These are phyloP conservation scores for Vairimorpha ceranae DNA, from an alignment of 371 early-diverging fungal genomes.

Conservation along the genomic window DNA sequence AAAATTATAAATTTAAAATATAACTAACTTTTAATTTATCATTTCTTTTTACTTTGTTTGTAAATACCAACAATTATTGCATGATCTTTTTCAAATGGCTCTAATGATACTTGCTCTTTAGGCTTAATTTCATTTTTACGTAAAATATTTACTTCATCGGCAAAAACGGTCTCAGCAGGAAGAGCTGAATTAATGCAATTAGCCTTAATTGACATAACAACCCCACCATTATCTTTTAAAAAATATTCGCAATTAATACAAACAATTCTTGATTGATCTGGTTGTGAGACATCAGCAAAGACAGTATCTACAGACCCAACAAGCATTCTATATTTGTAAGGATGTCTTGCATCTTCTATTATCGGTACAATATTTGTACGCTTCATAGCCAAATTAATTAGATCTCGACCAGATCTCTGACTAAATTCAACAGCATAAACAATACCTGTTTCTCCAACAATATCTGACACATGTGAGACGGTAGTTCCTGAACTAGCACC, in stretches of 20 bases:
- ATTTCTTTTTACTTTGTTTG: slow-evolving; percentile 12
- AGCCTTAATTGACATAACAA: slow-evolving; percentile 98
- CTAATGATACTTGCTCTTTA: slow-evolving; percentile 94
- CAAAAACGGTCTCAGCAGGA: slow-evolving; percentile 92
- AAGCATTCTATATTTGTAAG: slow-evolving; percentile 98
- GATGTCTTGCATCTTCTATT: slow-evolving; percentile 98
- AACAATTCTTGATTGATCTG: slow-evolving; percentile 99
- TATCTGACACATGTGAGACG: slow-evolving; percentile 98
- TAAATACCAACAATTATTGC: slow-evolving; percentile 84
- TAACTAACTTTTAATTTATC: not conserved
- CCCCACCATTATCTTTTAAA: slow-evolving; percentile 89
- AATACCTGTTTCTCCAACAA: slow-evolving; percentile 79
- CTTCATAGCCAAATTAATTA: slow-evolving; percentile 99
- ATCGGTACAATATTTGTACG: slow-evolving; percentile 99
- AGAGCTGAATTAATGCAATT: slow-evolving; percentile 99
- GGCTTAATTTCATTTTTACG: slow-evolving; percentile 95
- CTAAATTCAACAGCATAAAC: slow-evolving; percentile 99
- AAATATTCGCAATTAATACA: slow-evolving; percentile 95
- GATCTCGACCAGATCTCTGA: slow-evolving; percentile 96
- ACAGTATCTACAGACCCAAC: slow-evolving; percentile 98
- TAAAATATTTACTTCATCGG: slow-evolving; percentile 95
- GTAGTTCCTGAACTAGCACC: slow-evolving; percentile 96
- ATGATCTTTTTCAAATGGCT: slow-evolving; percentile 99
- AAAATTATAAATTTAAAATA: not conserved
- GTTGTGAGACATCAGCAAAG: slow-evolving; percentile 99